These are phyloP conservation scores for Boletus sensibilis DNA, from an alignment of 768 basidiomycete genomes.

Conservation along the genomic window DNA sequence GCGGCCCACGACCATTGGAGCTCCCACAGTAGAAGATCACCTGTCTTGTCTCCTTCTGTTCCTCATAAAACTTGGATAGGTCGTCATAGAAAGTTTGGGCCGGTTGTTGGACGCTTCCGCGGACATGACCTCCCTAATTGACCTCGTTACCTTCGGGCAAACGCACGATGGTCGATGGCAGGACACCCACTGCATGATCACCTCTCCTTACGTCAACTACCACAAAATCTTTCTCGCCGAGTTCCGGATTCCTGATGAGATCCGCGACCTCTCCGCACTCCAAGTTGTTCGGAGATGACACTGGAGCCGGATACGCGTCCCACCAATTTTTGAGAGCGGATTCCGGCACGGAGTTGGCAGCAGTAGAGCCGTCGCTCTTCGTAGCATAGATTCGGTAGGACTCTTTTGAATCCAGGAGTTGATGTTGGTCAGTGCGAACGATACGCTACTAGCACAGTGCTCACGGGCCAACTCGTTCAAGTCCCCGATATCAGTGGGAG, in stretches of 20 bases:
- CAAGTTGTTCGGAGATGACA: constrained; percentile 32
- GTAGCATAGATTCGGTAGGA: constrained; percentile 49
- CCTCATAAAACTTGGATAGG: constrained; percentile 41
- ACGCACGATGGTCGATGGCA: neutral
- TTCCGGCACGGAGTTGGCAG: neutral
- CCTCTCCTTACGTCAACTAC: constrained; percentile 52
- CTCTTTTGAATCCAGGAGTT: constrained; percentile 25
- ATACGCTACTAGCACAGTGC: constrained; percentile 9
- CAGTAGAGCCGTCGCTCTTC: constrained; percentile 29
- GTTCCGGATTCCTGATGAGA: constrained; percentile 22
- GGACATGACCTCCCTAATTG: constrained; percentile 51
- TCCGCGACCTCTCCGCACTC: constrained; percentile 39
- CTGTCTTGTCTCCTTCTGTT: constrained; percentile 37
- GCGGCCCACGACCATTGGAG: constrained; percentile 50
- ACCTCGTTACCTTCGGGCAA: neutral
- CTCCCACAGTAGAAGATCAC: constrained; percentile 58
- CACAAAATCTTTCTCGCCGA: constrained; percentile 30
- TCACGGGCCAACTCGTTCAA: constrained; percentile 46
- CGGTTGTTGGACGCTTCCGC: constrained; percentile 46
- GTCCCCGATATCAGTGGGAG: constrained; percentile 28
- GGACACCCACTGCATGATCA: constrained; percentile 42
- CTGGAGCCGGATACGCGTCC: constrained; percentile 49
- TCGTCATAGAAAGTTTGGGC: constrained; percentile 53
- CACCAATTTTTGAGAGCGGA: constrained; percentile 45
- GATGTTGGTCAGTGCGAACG: neutral